Evolutionary conservation across 2,329 filamentous ascomycete species (phyloP), one percentile per base, ranked within the genome.

Genomic region (Dothistroma septosporum): DNA sequence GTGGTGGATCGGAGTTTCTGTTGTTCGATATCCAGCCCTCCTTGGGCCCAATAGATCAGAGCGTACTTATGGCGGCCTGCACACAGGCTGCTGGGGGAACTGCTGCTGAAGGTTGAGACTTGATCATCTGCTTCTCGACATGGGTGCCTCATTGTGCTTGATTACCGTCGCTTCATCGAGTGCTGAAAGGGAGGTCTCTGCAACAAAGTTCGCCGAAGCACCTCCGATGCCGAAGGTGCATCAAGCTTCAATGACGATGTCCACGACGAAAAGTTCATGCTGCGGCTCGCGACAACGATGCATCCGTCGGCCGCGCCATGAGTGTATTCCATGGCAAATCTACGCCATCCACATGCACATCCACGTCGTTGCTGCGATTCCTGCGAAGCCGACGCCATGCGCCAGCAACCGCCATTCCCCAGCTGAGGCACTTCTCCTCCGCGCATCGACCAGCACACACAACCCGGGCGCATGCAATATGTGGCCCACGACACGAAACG

Each of bases 341-440:
- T 48, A 77, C 75, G 65, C 84, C 84, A 53, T 86, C 84, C 57
- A 72, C 76, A 59, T n/a, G n/a, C n/a, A n/a, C n/a, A n/a, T n/a
- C n/a, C n/a, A n/a, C n/a, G n/a, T 76, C 75, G 48, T 83, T 93
- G 21, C 80, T 94, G 64, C 86, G 86, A 67, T 93, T 90, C 74
- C 81, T 94, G 64, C 86, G 85, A 66, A 84, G 80, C 57, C 90
- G 92, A 74, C 85, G 88, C 65, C 83, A 89, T 68, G 79, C 79
- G 58, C 41, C 14, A 14, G 41, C 19, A n/a, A 44, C 41, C 3
- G 8, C 41, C 14, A 44, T 8, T 9, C 7, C 12, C 37, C 37
- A 44, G 12, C 19, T n/a, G 37, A 44, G 37, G 37, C 37, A 44
- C 8, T 16, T 44, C 37, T 44, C 37, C 37, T 44, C 37, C 2